Base-by-base conservation (phyloP, 2,329 filamentous ascomycete species). In the Hypoxylon sp. region DNA sequence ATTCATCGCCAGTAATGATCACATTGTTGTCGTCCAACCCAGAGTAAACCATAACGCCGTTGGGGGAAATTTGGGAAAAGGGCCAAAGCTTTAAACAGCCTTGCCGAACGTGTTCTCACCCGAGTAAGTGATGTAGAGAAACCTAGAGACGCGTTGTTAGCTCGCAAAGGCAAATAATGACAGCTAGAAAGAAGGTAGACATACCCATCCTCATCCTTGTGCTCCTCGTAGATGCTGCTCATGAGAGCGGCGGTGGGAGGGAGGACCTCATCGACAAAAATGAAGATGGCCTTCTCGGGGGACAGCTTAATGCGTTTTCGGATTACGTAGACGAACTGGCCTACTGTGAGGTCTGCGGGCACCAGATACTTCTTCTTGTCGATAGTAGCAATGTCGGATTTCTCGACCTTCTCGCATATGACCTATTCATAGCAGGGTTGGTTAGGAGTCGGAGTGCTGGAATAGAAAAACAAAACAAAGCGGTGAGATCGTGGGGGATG, bases 281-380 rank as follows among this genome's bases (percentile, higher is more conserved):
- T 98, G 88, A 99, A 99, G 85, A 99, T 99, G 79, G 96, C 96
- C 88, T 99, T 99, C 86, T 99, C 96, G 30, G 96, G 96, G 59
- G 94, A 97, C 74, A 99, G 88, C 93, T 99, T 99, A 85, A 99
- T 99, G 78, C 96, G 92, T 89, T 99, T 99, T 81, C 96, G 94
- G 83, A 99, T 99, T 71, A 99, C 96, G 83, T 99, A 99, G 84
- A 99, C 96, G 80, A 99, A 97, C 90, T 99, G 96, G 76, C 96
- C 96, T 70, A 99, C 96, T 69, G 96, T 99, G 78, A 99, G 89
- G 79, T 99, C 96, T 74, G 96, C 94, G 12, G 96, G 96, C 27
- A 99, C 96, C 51, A 99, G 88, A 79, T 99, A 99, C 86, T 99
- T 99, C 90, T 99, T 99, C 91, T 99, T 99, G 85, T 99, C 96